Evolutionary conservation across 129 eudicot species (phyloP).

Genomic region (Solidago caesia): DNA sequence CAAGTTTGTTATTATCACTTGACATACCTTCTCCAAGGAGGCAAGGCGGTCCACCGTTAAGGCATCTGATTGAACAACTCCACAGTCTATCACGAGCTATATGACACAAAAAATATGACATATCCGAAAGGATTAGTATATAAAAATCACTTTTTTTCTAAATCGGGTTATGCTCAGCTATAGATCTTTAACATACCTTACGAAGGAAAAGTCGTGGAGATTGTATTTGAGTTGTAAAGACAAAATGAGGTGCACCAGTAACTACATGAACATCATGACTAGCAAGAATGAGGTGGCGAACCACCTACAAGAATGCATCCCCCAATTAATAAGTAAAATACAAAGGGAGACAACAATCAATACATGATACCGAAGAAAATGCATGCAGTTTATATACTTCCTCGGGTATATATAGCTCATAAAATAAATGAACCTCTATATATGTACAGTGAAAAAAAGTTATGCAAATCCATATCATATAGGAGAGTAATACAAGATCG

Average conservation of each 20-base stretch:
- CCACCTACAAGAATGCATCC: slow-evolving; percentile 49
- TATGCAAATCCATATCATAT: too few relatives aligned
- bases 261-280: slow-evolving; percentile 98
- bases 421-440: too few relatives aligned
- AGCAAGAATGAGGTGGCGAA: slow-evolving; percentile 87
- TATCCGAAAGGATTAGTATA: too few relatives aligned
- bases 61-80: slow-evolving; percentile 99
- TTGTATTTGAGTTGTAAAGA: slow-evolving; percentile 77
- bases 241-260: slow-evolving; percentile 95
- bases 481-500: too few relatives aligned
- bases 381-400: too few relatives aligned
- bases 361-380: too few relatives aligned
- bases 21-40: slow-evolving; percentile 74
- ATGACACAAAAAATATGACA: background rate
- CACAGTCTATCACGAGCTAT: slow-evolving; percentile 90
- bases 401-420: too few relatives aligned
- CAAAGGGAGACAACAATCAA: too few relatives aligned
- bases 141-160: too few relatives aligned
- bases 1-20: background rate
- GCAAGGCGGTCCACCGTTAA: slow-evolving; percentile 98
- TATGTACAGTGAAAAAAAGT: too few relatives aligned
- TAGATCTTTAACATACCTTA: slow-evolving; percentile 47
- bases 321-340: too few relatives aligned
- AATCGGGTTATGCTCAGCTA: background rate
- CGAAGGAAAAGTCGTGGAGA: slow-evolving; percentile 93